Conservation (phyloP, 805 yeast species). For the Cyberlindnera subsufficiens region DNA sequence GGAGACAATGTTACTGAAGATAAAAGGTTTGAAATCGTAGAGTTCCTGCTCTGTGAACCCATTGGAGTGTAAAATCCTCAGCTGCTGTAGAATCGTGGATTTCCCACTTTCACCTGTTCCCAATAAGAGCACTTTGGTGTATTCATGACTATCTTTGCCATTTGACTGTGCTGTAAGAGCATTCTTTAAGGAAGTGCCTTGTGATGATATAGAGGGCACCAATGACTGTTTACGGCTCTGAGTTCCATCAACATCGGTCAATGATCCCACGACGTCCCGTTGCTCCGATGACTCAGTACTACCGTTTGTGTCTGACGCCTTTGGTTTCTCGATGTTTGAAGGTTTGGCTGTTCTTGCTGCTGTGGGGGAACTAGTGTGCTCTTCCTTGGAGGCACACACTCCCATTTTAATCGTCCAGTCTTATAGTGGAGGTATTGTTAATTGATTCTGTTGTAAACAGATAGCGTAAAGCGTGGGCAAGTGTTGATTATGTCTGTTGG, state of each 20-base stretch:
- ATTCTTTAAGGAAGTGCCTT: conserved; percentile 5
- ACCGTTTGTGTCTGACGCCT: too few relatives aligned
- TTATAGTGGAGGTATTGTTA: not conserved
- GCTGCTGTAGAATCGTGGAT: conserved; percentile 40
- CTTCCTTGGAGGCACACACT: conserved; percentile 20
- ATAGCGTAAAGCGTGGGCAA: too few relatives aligned
- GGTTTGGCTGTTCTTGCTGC: not conserved
- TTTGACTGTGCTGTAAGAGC: not conserved
- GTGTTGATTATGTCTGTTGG: too few relatives aligned
- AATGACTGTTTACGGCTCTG: conserved; percentile 16
- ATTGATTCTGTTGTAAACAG: too few relatives aligned
- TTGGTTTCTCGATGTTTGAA: not conserved
- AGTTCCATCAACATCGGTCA: conserved; percentile 1
- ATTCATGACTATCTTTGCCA: conserved; percentile 36
- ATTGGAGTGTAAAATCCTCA: conserved; percentile 34
- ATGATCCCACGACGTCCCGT: not conserved
- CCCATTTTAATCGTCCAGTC: conserved; percentile 11
- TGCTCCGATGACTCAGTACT: too few relatives aligned
- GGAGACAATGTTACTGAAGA: conserved; percentile 71
- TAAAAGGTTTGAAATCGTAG: conserved; percentile 69
- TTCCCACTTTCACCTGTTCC: conserved; percentile 72
- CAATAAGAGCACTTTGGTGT: conserved; percentile 61
- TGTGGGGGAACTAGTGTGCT: not conserved
- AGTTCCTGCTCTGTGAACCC: conserved; percentile 52
- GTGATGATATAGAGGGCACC: conserved; percentile 19